Evolutionary conservation across 2,329 filamentous ascomycete genomes (phyloP).

Genomic region (Leptosphaerulina australis): DNA sequence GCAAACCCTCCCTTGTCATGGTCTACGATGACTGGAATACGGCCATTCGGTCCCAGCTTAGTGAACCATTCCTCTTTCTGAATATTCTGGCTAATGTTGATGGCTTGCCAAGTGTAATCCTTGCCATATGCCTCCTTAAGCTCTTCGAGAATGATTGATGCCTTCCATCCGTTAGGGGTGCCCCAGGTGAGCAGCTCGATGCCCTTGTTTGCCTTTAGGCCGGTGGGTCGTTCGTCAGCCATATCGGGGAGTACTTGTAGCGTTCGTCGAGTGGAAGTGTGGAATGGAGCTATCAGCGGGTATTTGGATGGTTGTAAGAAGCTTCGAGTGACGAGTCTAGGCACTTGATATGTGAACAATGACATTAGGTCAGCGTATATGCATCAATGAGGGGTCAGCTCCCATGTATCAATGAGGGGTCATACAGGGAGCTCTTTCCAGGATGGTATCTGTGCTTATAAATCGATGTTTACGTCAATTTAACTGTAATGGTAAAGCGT

Average conservation of each 20-base stretch:
- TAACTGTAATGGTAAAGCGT: conserved; percentile 7
- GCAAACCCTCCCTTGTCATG: conserved; percentile 66
- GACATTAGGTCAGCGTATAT: too few relatives aligned
- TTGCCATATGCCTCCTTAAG: conserved; percentile 67
- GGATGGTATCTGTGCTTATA: conserved; percentile 11
- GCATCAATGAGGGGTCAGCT: conserved; percentile 19
- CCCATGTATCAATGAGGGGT: conserved; percentile 30
- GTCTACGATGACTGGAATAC: conserved; percentile 70
- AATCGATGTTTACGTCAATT: conserved; percentile 14
- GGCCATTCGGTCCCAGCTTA: conserved; percentile 66
- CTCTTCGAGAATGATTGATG: conserved; percentile 68
- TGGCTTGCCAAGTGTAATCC: conserved; percentile 63
- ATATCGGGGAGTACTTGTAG: conserved; percentile 30
- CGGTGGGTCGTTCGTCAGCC: conserved; percentile 54
- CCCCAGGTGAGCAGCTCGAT: conserved; percentile 68
- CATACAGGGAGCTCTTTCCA: conserved; percentile 22
- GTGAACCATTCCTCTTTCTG: conserved; percentile 73
- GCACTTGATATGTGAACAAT: conserved; percentile 24
- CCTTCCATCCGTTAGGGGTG: conserved; percentile 60
- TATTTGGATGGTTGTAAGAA: conserved; percentile 19
- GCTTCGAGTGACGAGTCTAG: conserved; percentile 21
- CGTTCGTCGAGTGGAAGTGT: conserved; percentile 26
- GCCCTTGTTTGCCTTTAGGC: conserved; percentile 66
- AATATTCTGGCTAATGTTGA: conserved; percentile 65
- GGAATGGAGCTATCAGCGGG: conserved; percentile 25